Base-by-base conservation (phyloP, 106 monocot species). In the Dioscorea zingiberensis region DNA sequence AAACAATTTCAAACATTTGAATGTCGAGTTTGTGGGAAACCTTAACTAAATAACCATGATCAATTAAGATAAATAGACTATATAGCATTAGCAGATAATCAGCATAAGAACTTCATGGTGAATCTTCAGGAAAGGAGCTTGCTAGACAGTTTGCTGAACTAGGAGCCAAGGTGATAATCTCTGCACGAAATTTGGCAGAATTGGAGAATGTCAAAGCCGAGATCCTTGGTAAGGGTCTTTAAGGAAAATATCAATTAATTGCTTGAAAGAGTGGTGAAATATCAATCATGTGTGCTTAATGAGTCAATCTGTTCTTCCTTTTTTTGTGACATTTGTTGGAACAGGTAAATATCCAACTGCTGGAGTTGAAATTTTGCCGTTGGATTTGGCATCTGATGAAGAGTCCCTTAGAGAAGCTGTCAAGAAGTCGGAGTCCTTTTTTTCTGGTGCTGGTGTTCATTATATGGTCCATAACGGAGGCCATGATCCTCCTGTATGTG, bases 391-490 rank as follows among this genome's bases (percentile, higher is more conserved):
- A 69, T 76, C 87, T 49, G 83, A 73, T 48, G 88, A 88, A 70
- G 78, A 81, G 19, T 65, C 69, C 70, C 78, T 95, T 18, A 78
- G 64, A 79, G 76, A 83, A 62, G 79, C 67, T 16, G 91, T 91
- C 19, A 15, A 85, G 27, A 83, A 78, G 67, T 87, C 95, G 27
- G 95, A 95, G 72, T 88, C 83, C 29, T 77, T 91, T 95, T n/a
- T n/a, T 66, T 74, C 74, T 27, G 68, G 69, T 53, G 69, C 85
- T 54, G 95, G 95, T 65, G 85, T 95, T 16, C 71, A 95, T 59
- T 95, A 77, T 75, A 95, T 95, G 95, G 71, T 95, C 47, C 95
- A 95, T 61, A 95, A 95, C 83, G 95, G 91, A 58, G 91, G 88
- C 21, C 83, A 70, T 79, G 95, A 95, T 59, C 88, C 85, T 21